Base-by-base conservation (phyloP, 768 basidiomycete genomes). In the Boletus coccyginus region DNA sequence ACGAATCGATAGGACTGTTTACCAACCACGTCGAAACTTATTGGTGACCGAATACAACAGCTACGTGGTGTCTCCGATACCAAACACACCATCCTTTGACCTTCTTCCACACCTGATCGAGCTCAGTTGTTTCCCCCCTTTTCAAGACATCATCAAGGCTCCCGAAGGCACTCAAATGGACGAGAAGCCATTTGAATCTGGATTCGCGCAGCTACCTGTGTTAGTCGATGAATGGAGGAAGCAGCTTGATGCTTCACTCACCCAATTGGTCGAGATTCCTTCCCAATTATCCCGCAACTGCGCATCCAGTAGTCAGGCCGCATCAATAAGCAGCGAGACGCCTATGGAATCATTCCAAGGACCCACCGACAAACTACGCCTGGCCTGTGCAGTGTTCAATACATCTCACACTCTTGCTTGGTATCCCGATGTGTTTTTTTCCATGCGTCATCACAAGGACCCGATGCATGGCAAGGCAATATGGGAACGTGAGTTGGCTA, bases 311-410 rank as follows among this genome's bases (percentile, higher is more conserved):
- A 27, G 7, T 29, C 27, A 3, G 3, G 27, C 27, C 27, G 8
- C n/a, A 21, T 21, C 29, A 9, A 13, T 32, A 7, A 35, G 21
- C 32, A 24, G 7, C 5, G 13, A 17, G n/a, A 52, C 13, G 14
- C 0, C 1, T 16, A 3, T 7, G 16, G 31, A 52, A 43, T 39
- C 24, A 16, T 36, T 11, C 7, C 40, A 16, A 12, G 8, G 17
- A 17, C 12, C 42, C 29, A 27, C 33, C 2, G 29, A 35, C 24
- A 56, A 40, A 29, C 50, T 52, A 19, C 45, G 35, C 3, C 24
- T 59, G 9, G 54, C 54, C 4, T 59, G 54, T 31, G 54, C 50
- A 9, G 13, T 50, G 35, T 56, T 59, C 24, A 10, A 12, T 43
- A 24, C 5, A 5, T 7, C 9, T 21, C n/a, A 2, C 27, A 16